Evolutionary conservation across 495 filamentous ascomycete species (phyloP).

Genomic region (Neurospora africana): DNA sequence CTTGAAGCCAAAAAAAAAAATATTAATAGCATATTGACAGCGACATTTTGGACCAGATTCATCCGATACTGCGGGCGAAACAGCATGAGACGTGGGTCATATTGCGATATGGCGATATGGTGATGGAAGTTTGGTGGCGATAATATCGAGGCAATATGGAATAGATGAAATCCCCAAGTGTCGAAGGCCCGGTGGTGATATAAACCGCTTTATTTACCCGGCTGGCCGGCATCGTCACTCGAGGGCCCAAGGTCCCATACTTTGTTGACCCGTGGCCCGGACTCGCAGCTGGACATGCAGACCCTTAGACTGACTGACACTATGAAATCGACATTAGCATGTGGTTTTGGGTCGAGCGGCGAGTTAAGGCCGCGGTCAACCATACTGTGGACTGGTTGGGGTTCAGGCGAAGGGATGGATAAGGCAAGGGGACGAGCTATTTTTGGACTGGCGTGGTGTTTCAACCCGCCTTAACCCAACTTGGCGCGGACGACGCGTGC

Average conservation of each 20-base stretch:
- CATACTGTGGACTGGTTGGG: conserved; percentile 4
- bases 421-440: conserved; percentile 11
- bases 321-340: neutral
- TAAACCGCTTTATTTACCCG: conserved; percentile 26
- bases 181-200: conserved; percentile 14
- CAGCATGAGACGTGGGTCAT: conserved; percentile 7
- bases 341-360: conserved; percentile 17
- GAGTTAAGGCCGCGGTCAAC: conserved; percentile 20
- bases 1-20: neutral
- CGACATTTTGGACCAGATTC: neutral
- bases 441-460: conserved; percentile 20
- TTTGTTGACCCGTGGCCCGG: neutral
- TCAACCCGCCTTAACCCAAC: conserved; percentile 1
- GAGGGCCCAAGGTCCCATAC: neutral
- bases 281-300: neutral
- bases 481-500: neutral
- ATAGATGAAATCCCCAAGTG: conserved; percentile 24
- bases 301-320: neutral
- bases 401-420: neutral
- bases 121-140: conserved; percentile 17
- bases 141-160: conserved; percentile 27
- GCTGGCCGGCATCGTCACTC: neutral
- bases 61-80: conserved; percentile 5
- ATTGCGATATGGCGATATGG: conserved; percentile 8
- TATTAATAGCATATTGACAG: conserved; percentile 20